phyloP scores from a whole-genome alignment of 495 filamentous ascomycete genomes.

The Aspergillus ostianus region DNA sequence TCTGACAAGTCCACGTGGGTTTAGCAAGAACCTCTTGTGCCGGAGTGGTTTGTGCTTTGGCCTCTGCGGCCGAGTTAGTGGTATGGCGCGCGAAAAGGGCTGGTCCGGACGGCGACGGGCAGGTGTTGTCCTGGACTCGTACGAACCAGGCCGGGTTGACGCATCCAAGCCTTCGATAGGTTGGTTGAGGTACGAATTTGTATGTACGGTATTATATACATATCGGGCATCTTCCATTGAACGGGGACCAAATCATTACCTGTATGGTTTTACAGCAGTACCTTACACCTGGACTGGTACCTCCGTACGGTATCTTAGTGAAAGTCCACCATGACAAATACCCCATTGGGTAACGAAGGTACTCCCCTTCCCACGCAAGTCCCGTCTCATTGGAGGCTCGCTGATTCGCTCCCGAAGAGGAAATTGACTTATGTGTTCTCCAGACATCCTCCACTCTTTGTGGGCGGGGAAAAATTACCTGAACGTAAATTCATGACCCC shows the following conservation, averaged over 20 bases:
- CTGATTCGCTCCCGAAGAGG: constrained; percentile 6
- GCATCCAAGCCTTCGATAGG: no score
- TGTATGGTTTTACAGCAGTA: no score
- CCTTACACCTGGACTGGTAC: no score
- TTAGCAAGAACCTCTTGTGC: constrained; percentile 16
- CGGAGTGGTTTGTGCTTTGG: constrained; percentile 21
- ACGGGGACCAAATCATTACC: constrained; percentile 2
- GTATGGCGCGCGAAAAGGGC: not conserved
- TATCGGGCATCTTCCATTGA: not conserved
- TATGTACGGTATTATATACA: not conserved
- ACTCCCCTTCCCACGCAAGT: not conserved
- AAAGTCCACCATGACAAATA: not conserved
- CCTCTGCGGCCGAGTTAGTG: not conserved
- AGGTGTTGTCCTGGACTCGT: not conserved
- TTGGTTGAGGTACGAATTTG: no score
- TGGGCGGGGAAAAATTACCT: not conserved
- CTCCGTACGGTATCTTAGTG: no score
- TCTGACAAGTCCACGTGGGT: constrained; percentile 23
- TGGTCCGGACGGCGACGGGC: not conserved
- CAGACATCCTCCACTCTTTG: not conserved
- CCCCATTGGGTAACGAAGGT: not conserved
- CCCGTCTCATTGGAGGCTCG: not conserved
- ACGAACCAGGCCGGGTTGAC: not conserved
- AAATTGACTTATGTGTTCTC: not conserved
- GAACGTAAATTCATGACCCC: not conserved